Percentiles rank a stretch among this genome's conserved stretches.
phyloP scores from a whole-genome alignment of 176 grass and related monocot species.

The Aegilops longissima region DNA sequence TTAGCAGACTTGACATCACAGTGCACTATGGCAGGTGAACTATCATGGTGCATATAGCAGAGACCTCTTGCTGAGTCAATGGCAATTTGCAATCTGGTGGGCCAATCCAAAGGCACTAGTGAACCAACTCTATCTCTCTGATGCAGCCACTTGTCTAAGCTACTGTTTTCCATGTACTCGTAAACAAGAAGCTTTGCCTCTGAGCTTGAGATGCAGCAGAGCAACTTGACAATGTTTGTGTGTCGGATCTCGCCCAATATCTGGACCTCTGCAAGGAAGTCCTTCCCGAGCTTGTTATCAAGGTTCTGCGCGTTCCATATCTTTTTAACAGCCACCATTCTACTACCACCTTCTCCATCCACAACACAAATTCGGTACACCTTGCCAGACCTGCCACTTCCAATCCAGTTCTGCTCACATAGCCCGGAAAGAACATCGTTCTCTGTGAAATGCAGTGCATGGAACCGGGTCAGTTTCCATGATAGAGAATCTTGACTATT shows the following conservation, averaged over 20 bases:
- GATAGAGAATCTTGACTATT: conserved; percentile 6
- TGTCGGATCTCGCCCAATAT: conserved; percentile 58
- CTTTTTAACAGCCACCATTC: conserved; percentile 61
- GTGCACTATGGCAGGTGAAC: conserved; percentile 50
- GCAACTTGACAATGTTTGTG: conserved; percentile 60
- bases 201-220: conserved; percentile 49
- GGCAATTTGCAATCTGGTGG: conserved; percentile 51
- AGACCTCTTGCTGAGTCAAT: conserved; percentile 52
- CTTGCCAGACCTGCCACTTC: conserved; percentile 61
- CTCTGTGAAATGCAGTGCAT: conserved; percentile 40
- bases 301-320: conserved; percentile 47
- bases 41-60: conserved; percentile 76
- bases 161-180: conserved; percentile 71
- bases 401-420: conserved; percentile 52
- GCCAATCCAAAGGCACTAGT: conserved; percentile 46
- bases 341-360: neutral
- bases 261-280: conserved; percentile 56
- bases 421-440: conserved; percentile 32
- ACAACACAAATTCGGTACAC: conserved; percentile 44
- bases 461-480: conserved; percentile 63
- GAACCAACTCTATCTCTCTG: conserved; percentile 16
- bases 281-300: conserved; percentile 41
- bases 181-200: conserved; percentile 65
- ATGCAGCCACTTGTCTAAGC: conserved; percentile 58
- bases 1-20: conserved; percentile 82